Base-by-base conservation (phyloP, 2,329 filamentous ascomycete genomes). In the Phaeosphaeriaceae sp. region DNA sequence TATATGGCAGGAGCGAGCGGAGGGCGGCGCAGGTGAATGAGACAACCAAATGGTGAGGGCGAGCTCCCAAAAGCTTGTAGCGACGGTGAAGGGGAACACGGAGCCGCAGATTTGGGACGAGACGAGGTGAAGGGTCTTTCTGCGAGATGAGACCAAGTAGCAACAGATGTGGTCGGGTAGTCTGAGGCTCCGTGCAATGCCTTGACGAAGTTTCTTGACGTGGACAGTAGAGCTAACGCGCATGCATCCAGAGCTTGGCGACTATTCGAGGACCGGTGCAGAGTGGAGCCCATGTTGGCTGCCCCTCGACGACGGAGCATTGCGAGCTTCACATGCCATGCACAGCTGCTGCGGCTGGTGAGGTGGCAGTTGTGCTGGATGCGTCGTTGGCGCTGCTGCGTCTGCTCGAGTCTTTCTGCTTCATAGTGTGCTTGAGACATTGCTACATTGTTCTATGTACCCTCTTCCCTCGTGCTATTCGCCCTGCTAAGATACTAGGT, bases 201-300 rank as follows among this genome's bases (percentile, higher is more conserved):
- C 60, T 61, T 62, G 58, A 61, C 56, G 65, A 70, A 67, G 68
- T 68, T 70, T 71, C 68, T 71, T 65, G 67, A 71, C 60, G 68
- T 71, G 53, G 67, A 68, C 66, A 61, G 68, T 62, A 61, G 59
- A 69, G 68, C 67, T 68, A 71, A 67, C 60, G 60, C 68, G 62
- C 57, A 60, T 55, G 54, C 58, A 60, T 58, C 47, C 51, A 53
- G 53, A 53, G 62, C 64, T 67, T 67, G 64, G 64, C 64, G 58
- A 36, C 46, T 36, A 46, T 52, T 48, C 15, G 27, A 49, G 48
- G 13, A 51, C 58, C 60, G 56, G 60, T 61, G 62, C 62, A 60
- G 44, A 40, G 56, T 51, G 42, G 27, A 27, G 27, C 45, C 45
- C 46, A 50, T 53, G 48, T 36, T 36, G 9, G 53, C 25, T 48